Base-by-base conservation (phyloP, 768 basidiomycete species). In the Lactifluus echinatus region DNA sequence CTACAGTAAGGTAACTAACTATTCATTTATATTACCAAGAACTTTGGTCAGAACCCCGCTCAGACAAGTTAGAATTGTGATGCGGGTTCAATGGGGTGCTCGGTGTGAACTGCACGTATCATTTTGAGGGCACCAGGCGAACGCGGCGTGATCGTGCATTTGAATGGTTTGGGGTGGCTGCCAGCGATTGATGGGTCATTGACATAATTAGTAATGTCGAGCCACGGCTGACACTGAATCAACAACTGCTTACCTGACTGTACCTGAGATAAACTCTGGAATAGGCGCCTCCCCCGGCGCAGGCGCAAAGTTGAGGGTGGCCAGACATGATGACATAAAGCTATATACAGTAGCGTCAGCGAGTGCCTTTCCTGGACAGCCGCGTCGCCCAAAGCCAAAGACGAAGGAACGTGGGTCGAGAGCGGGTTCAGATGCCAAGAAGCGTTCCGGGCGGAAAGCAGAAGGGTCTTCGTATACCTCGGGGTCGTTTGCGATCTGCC, bases 401-500 rank as follows among this genome's bases (percentile, higher is more conserved):
- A 58, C 60, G 19, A 47, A 61, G 31, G n/a, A 21, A 29, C 45
- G 57, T 1, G 56, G 60, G 29, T 61, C 60, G 21, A 59, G 56
- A 4, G 31, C 39, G 14, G 50, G 44, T n/a, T 45, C 24, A 12
- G 37, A 6, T 17, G 39, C 48, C 8, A 65, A 44, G 51, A 61
- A 64, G 6, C 64, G 55, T 8, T 61, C 63, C 1, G 64, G 64
- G 23, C 55, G 55, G 46, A 65, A 65, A 11, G 45, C 29, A n/a
- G 48, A 21, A 1, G 64, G 63, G 36, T 65, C 57, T 6, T 46
- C 46, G 28, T 61, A 59, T 19, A 31, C 33, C 39, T 60, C 44
- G 4, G 54, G 40, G 15, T 56, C 60, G 8, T 61, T 57, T 21
- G 49, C 42, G 14, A 63, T 53, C 24, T 24, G 26, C 55, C 60